phyloP scores from a whole-genome alignment of 2,329 filamentous ascomycete species.

The Phoma sp. region DNA sequence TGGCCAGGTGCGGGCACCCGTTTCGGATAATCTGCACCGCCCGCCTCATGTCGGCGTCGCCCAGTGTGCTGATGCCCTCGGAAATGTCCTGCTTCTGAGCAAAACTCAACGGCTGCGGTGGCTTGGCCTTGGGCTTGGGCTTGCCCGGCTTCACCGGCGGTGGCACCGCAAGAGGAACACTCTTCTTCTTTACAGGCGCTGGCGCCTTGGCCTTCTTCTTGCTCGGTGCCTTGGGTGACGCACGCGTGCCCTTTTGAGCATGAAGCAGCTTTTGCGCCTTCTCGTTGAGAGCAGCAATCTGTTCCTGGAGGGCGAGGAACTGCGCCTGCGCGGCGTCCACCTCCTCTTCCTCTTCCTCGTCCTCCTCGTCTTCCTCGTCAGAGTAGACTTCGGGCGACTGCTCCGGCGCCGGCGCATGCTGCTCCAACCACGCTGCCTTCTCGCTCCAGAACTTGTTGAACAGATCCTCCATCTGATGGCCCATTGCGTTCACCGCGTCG shows the following conservation, averaged over 20 bases:
- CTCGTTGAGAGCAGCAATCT: slow-evolving; percentile 70
- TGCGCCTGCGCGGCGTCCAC: slow-evolving; percentile 52
- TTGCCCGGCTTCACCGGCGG: slow-evolving; percentile 43
- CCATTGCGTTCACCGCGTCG: slow-evolving; percentile 75
- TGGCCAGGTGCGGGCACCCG: slow-evolving; percentile 72
- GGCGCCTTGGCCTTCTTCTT: slow-evolving; percentile 55
- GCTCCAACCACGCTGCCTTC: slow-evolving; percentile 81
- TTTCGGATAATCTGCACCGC: slow-evolving; percentile 90
- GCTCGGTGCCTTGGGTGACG: slow-evolving; percentile 55
- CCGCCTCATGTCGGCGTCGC: slow-evolving; percentile 76
- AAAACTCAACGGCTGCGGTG: slow-evolving; percentile 71
- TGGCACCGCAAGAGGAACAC: slow-evolving; percentile 34
- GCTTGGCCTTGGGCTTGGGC: slow-evolving; percentile 60
- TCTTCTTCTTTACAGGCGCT: slow-evolving; percentile 37
- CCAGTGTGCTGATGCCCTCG: slow-evolving; percentile 80
- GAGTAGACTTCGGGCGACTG: slow-evolving; percentile 62
- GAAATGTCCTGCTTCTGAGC: slow-evolving; percentile 92
- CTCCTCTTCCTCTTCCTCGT: slow-evolving; percentile 69
- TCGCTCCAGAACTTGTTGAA: slow-evolving; percentile 78
- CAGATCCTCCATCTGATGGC: slow-evolving; percentile 73
- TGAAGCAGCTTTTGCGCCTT: slow-evolving; percentile 65
- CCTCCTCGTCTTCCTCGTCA: slow-evolving; percentile 71
- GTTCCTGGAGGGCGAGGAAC: slow-evolving; percentile 62
- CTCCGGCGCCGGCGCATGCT: slow-evolving; percentile 71
- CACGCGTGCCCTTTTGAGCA: slow-evolving; percentile 58